phyloP scores from a whole-genome alignment of 306 rosid species.

The Dryas drummondii region DNA sequence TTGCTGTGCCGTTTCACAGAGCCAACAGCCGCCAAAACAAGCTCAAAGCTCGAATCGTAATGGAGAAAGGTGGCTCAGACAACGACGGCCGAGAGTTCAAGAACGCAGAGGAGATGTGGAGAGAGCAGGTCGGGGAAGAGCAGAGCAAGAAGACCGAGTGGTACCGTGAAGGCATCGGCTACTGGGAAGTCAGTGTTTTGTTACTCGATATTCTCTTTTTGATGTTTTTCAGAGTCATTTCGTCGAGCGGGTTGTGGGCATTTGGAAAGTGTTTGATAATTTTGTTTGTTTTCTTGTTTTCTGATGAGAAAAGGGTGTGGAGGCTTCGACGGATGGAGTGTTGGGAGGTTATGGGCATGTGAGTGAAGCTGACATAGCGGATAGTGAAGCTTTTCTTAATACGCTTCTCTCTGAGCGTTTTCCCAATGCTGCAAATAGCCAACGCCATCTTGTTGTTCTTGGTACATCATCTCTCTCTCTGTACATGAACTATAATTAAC shows the following conservation, averaged over 20 bases:
- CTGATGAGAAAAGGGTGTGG: conserved; percentile 57
- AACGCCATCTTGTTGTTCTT: conserved; percentile 68
- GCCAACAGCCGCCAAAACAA: neutral
- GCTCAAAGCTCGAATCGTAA: conserved; percentile 16
- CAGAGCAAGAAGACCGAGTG: conserved; percentile 61
- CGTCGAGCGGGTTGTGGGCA: neutral
- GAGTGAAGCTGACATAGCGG: conserved; percentile 62
- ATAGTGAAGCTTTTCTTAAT: conserved; percentile 78
- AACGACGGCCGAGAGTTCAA: conserved; percentile 66
- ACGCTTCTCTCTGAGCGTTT: conserved; percentile 57
- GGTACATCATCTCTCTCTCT: conserved; percentile 37
- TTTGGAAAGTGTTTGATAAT: neutral
- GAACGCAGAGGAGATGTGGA: conserved; percentile 88
- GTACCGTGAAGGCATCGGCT: conserved; percentile 82
- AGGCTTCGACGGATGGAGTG: conserved; percentile 84
- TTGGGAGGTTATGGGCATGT: conserved; percentile 80
- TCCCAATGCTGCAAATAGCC: conserved; percentile 35
- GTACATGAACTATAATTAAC: neutral
- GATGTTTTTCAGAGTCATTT: neutral
- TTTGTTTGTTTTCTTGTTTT: neutral
- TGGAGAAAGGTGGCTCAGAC: conserved; percentile 72
- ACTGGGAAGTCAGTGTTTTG: conserved; percentile 67
- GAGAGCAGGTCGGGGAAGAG: conserved; percentile 73
- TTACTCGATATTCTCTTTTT: neutral
- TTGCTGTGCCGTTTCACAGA: neutral